phyloP scores from a whole-genome alignment of 768 basidiomycete genomes.

The Phylloporus sp. region DNA sequence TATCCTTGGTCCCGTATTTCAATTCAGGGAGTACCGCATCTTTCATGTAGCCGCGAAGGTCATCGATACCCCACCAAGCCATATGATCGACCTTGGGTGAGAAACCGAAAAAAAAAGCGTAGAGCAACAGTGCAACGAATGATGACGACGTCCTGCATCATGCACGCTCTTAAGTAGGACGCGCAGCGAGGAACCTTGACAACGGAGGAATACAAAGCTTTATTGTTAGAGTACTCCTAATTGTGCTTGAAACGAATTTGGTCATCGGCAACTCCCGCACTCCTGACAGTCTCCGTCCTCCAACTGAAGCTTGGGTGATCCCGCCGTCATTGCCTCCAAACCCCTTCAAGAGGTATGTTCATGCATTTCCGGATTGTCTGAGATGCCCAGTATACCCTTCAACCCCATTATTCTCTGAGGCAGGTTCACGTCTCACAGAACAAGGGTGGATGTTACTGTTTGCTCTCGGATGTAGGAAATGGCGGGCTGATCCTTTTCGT shows the following conservation, averaged over 20 bases:
- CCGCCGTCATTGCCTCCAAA: constrained; percentile 18
- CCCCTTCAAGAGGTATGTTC: constrained; percentile 28
- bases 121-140: background rate
- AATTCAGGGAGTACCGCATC: constrained; percentile 33
- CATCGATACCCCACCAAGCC: constrained; percentile 30
- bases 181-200: constrained; percentile 11
- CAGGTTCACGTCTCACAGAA: constrained; percentile 2
- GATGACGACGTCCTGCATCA: background rate
- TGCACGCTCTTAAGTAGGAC: constrained; percentile 17
- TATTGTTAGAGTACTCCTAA: constrained; percentile 13
- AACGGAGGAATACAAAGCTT: constrained; percentile 14
- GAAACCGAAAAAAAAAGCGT: background rate
- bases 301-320: constrained; percentile 1
- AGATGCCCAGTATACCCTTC: background rate
- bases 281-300: constrained; percentile 7
- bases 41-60: constrained; percentile 33
- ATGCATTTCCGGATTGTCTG: background rate
- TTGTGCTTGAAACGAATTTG: constrained; percentile 6
- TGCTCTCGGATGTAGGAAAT: constrained; percentile 12
- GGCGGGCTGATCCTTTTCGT: constrained; percentile 16
- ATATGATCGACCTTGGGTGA: constrained; percentile 8
- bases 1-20: constrained; percentile 23
- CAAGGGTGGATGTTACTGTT: constrained; percentile 23
- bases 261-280: constrained; percentile 25
- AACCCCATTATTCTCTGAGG: constrained; percentile 6